Evolutionary conservation across 352 stramenopile genomes (phyloP).

Genomic region (Pythium phragmitis): DNA sequence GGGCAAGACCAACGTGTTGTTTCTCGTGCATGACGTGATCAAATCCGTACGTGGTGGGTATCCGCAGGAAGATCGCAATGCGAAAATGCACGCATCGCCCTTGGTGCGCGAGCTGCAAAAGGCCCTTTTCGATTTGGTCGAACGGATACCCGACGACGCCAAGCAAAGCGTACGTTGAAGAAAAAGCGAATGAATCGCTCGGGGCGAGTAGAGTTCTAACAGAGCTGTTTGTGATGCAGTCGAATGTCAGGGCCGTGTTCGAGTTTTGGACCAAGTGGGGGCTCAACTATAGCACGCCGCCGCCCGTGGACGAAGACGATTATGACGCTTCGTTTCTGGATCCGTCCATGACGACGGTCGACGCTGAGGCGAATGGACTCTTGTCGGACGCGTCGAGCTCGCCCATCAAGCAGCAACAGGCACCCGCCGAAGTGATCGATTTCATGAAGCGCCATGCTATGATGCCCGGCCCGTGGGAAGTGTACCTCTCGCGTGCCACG

Average conservation of each 20-base stretch:
- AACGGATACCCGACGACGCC: slow-evolving; percentile 59
- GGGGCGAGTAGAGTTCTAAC: slow-evolving; percentile 4
- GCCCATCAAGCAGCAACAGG: slow-evolving; percentile 63
- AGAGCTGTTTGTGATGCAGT: slow-evolving; percentile 27
- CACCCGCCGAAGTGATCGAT: slow-evolving; percentile 59
- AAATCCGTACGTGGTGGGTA: slow-evolving; percentile 69
- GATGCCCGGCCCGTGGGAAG: slow-evolving; percentile 74
- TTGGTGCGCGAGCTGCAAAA: slow-evolving; percentile 69
- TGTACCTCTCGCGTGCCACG: slow-evolving; percentile 69
- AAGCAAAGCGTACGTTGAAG: slow-evolving; percentile 56
- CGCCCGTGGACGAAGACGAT: slow-evolving; percentile 30
- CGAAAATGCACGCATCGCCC: slow-evolving; percentile 67
- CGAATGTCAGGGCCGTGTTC: slow-evolving; percentile 71
- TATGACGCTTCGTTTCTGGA: slow-evolving; percentile 33
- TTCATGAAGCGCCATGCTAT: slow-evolving; percentile 83
- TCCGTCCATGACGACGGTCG: slow-evolving; percentile 52
- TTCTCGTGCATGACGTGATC: slow-evolving; percentile 82
- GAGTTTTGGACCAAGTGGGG: slow-evolving; percentile 86
- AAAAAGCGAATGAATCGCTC: not conserved
- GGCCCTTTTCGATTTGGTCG: slow-evolving; percentile 56
- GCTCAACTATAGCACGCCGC: slow-evolving; percentile 53
- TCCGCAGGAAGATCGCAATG: slow-evolving; percentile 72
- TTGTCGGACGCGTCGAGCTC: slow-evolving; percentile 74
- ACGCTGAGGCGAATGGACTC: slow-evolving; percentile 54
- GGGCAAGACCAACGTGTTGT: slow-evolving; percentile 74